Base-by-base conservation (phyloP, 2,329 filamentous ascomycete species). In the Colletotrichum cordylinicola region DNA sequence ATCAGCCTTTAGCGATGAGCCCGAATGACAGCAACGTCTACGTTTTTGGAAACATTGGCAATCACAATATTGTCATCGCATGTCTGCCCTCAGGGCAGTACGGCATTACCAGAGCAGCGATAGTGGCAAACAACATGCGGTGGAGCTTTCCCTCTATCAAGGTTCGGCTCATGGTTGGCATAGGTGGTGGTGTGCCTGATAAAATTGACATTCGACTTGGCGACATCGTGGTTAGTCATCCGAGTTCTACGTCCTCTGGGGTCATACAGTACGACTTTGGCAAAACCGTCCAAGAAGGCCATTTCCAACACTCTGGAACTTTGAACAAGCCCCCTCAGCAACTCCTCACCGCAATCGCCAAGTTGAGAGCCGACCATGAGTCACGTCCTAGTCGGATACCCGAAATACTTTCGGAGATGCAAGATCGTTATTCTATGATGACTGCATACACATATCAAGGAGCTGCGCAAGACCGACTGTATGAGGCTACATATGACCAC, bases 201-300 rank as follows among this genome's bases (percentile, higher is more conserved):
- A 76, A 80, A 13, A 67, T 82, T 16, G 84, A 87, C 31, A 81
- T 87, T 1, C 81, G 84, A 6, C 77, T 78, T 0, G 77, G 74
- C 15, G 77, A 79, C 9, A 48, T 78, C 13, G 74, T 79, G 6
- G 33, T 75, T 58, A 61, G 80, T 69, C 33, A 68, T 6, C 78
- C 77, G 0, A 56, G 24, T 27, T 27, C 24, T 27, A 27, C 67
- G 1, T 61, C 56, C 3, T 5, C 62, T 3, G 78, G 79, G 0
- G 80, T 83, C 2, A 62, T 82, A 2, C 80, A 81, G n/a, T 82
- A 81, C 21, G 80, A 82, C 62, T 80, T 72, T 52, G 80, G 80
- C 1, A 82, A 81, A 35, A 66, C 70, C 0, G 70, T 79, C 0
- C 75, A 81, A 15, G 27, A 43, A 8, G 33, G 37, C 0, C 15